phyloP scores from a whole-genome alignment of 2,329 filamentous ascomycete genomes.

The Venturia pyrina region DNA sequence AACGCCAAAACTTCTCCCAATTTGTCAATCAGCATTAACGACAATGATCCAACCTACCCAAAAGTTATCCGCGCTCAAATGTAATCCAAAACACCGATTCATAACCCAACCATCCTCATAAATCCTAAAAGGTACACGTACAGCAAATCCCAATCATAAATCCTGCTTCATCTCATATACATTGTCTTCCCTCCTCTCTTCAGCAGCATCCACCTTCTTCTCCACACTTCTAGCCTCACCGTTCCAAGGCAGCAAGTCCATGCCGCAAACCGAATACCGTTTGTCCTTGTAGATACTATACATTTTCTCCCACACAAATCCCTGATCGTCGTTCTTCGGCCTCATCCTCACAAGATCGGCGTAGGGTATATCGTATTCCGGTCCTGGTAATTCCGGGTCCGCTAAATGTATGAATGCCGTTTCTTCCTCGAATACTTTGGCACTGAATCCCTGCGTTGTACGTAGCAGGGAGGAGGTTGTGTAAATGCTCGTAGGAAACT shows the following conservation, averaged over 20 bases:
- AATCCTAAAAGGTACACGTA: background rate
- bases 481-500: background rate
- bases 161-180: conserved; percentile 5
- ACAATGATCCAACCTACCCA: background rate
- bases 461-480: conserved; percentile 1
- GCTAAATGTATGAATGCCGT: conserved; percentile 37
- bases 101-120: background rate
- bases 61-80: background rate
- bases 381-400: conserved; percentile 38
- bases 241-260: conserved; percentile 38
- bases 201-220: background rate
- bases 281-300: conserved; percentile 40
- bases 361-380: conserved; percentile 41
- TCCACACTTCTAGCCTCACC: background rate
- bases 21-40: too few species aligned
- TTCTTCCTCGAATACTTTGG: conserved; percentile 31
- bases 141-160: background rate
- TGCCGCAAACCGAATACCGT: conserved; percentile 42
- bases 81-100: background rate
- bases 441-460: conserved; percentile 29
- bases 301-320: conserved; percentile 39
- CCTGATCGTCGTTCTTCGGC: conserved; percentile 35
- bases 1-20: too few species aligned
- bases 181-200: background rate
- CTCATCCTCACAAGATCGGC: conserved; percentile 29